These are phyloP conservation scores for Xylaria sp. DNA, from an alignment of 2,329 filamentous ascomycete genomes.

Conservation along the genomic window DNA sequence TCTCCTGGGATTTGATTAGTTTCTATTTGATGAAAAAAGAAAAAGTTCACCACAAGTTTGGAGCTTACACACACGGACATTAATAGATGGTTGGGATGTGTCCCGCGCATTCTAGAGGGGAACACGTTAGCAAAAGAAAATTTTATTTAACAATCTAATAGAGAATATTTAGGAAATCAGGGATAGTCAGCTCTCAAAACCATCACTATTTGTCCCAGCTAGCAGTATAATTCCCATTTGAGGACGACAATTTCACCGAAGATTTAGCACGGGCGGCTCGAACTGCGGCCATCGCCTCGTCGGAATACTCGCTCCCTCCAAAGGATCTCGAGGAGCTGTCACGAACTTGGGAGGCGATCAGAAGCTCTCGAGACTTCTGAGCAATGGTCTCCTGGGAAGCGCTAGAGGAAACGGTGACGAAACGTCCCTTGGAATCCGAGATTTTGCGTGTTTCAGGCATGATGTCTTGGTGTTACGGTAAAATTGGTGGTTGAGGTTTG, in stretches of 20 bases:
- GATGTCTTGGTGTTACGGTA: neutral
- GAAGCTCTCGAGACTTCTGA: constrained; percentile 7
- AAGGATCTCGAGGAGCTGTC: neutral
- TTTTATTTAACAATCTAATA: no score
- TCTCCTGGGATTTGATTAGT: no score
- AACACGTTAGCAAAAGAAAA: no score
- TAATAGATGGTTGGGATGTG: no score
- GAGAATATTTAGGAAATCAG: no score
- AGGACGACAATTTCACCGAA: neutral
- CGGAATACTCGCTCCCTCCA: constrained; percentile 17
- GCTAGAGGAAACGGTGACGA: neutral
- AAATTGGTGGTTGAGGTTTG: neutral
- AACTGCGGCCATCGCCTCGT: neutral
- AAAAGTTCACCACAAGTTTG: no score
- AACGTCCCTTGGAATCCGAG: constrained; percentile 8
- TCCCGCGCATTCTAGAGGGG: no score
- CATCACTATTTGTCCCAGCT: neutral
- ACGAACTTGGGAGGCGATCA: constrained; percentile 14
- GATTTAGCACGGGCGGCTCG: neutral
- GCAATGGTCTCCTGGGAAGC: neutral
- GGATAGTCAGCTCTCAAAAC: neutral
- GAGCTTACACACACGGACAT: no score
- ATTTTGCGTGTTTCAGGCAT: constrained; percentile 1
- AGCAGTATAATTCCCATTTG: neutral
- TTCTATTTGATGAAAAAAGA: no score